phyloP scores from a whole-genome alignment of 306 rosid genomes.

The Citrullus amarus region DNA sequence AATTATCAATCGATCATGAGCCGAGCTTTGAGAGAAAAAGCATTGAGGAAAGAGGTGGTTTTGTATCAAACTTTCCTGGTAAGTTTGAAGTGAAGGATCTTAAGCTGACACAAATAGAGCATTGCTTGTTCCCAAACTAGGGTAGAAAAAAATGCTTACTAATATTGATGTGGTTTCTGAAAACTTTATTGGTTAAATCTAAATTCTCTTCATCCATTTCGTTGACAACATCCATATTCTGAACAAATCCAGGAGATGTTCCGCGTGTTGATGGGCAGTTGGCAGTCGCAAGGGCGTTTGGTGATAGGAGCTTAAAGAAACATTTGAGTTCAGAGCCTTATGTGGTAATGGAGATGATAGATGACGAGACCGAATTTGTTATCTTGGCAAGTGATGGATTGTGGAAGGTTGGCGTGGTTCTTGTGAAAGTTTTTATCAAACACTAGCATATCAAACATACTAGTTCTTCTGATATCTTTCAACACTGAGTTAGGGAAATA shows the following conservation, averaged over 20 bases:
- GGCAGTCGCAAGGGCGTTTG: slow-evolving; percentile 95
- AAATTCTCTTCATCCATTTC: background rate
- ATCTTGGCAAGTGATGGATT: slow-evolving; percentile 95
- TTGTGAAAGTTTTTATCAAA: background rate
- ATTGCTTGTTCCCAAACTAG: background rate
- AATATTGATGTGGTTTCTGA: background rate
- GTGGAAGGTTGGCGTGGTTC: slow-evolving; percentile 70
- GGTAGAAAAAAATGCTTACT: background rate
- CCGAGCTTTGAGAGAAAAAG: slow-evolving; percentile 47
- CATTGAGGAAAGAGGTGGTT: slow-evolving; percentile 80
- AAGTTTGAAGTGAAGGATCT: background rate
- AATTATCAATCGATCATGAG: slow-evolving; percentile 81
- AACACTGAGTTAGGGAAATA: background rate
- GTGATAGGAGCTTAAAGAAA: slow-evolving; percentile 84
- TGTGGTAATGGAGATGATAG: slow-evolving; percentile 39
- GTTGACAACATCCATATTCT: background rate
- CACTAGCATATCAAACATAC: background rate
- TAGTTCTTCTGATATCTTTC: background rate
- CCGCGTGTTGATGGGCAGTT: slow-evolving; percentile 92
- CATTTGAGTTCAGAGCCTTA: slow-evolving; percentile 81
- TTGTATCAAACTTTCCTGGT: slow-evolving; percentile 95
- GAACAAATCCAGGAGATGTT: slow-evolving; percentile 53
- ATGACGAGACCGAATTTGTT: slow-evolving; percentile 48
- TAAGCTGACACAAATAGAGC: background rate
- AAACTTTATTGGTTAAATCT: background rate